Evolutionary conservation across 139 green algal species (phyloP).

Genomic region (Deuterostichococcus epilithicus): DNA sequence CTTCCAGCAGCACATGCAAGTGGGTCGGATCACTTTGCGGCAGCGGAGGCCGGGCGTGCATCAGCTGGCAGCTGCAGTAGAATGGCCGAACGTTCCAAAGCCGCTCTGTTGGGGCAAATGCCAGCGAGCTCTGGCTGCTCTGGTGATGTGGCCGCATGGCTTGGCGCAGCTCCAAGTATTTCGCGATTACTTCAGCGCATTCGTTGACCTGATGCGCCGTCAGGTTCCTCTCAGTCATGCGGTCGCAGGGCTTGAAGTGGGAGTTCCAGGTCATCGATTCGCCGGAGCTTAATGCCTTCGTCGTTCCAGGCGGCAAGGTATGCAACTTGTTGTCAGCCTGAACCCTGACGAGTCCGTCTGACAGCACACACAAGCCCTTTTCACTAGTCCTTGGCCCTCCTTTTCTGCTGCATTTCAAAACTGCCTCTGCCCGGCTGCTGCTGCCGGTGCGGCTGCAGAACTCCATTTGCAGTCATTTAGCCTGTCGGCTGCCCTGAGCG

Average conservation of each 20-base stretch:
- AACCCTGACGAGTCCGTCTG: neutral
- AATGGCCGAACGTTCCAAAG: too few species aligned
- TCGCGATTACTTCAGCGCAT: neutral
- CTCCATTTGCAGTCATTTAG: too few species aligned
- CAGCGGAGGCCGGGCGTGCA: neutral
- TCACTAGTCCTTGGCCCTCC: neutral
- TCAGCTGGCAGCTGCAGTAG: neutral
- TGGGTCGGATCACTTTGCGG: neutral
- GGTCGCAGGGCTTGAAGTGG: constrained; percentile 60
- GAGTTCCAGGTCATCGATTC: constrained; percentile 77
- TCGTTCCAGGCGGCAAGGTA: constrained; percentile 81
- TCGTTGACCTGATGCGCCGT: neutral
- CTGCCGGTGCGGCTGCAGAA: too few species aligned
- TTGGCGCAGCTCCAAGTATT: too few species aligned
- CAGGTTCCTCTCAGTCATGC: too few species aligned
- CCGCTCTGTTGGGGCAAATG: too few species aligned
- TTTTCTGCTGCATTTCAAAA: too few species aligned
- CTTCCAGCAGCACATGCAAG: constrained; percentile 49
- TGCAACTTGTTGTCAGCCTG: too few species aligned
- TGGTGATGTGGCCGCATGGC: too few species aligned
- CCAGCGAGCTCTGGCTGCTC: too few species aligned
- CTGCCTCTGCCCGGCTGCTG: too few species aligned
- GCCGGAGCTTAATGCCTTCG: constrained; percentile 76
- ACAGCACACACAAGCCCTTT: neutral
- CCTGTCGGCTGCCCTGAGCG: too few species aligned